Evolutionary conservation across 75 land plant species (phyloP).

Genomic region (Cupressus sempervirens): DNA sequence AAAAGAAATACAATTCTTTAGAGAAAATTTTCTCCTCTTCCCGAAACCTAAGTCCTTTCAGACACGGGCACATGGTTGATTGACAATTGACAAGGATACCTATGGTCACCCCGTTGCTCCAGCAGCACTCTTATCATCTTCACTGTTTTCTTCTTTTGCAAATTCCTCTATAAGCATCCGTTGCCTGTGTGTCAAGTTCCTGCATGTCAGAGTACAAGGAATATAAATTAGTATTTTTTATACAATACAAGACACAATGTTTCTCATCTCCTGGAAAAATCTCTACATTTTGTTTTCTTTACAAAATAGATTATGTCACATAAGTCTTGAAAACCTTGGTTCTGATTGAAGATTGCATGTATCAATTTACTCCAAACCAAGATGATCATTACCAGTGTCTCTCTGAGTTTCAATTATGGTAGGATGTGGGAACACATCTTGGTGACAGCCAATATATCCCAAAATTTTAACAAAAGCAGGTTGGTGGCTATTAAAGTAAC

Average conservation of each 20-base stretch:
- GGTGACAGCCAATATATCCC: no score
- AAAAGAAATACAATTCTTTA: background rate
- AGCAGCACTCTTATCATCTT: slow-evolving; percentile 48
- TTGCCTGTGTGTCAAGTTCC: slow-evolving; percentile 73
- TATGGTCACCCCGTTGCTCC: slow-evolving; percentile 17
- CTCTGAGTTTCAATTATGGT: no score
- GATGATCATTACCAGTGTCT: background rate
- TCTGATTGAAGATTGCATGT: background rate
- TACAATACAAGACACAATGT: background rate
- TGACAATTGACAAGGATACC: background rate
- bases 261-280: background rate
- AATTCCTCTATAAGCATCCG: slow-evolving; percentile 78
- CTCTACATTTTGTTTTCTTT: background rate
- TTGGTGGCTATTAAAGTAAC: no score
- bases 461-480: no score
- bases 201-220: slow-evolving; percentile 20
- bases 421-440: no score
- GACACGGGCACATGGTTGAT: background rate
- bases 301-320: background rate
- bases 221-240: background rate
- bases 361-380: background rate
- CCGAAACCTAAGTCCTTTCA: background rate
- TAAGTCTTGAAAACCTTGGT: background rate
- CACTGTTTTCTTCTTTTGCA: slow-evolving; percentile 74
- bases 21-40: background rate